Percentiles rank a stretch among this genome's conserved stretches.
phyloP scores from a whole-genome alignment of 352 stramenopile species.

The Salisapilia sapeloensis region DNA sequence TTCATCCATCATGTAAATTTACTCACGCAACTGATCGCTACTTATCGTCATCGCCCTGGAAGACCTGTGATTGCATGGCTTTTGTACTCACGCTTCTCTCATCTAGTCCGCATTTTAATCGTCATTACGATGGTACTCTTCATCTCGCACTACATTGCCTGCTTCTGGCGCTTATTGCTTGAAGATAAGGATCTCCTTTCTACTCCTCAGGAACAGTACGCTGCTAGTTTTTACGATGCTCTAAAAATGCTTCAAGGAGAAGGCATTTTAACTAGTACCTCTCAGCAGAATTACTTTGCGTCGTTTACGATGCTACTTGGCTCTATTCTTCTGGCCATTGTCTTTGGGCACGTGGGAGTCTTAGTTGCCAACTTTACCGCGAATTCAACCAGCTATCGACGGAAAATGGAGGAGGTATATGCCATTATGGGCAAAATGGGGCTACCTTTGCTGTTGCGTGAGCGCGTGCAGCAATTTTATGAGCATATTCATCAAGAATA shows the following conservation, averaged over 20 bases:
- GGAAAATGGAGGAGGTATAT: conserved; percentile 34
- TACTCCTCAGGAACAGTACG: conserved; percentile 5
- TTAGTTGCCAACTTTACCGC: conserved; percentile 38
- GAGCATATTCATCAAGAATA: conserved; percentile 52
- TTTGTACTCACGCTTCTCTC: conserved; percentile 24
- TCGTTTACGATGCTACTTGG: conserved; percentile 19
- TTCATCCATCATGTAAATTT: conserved; percentile 13
- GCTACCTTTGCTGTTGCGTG: conserved; percentile 18
- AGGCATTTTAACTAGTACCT: conserved; percentile 8
- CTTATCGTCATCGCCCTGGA: conserved; percentile 7
- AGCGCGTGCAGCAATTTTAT: conserved; percentile 59
- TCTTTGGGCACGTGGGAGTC: conserved; percentile 40
- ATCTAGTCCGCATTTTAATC: conserved; percentile 18
- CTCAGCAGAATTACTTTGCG: conserved; percentile 16
- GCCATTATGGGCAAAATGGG: conserved; percentile 32
- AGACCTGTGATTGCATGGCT: conserved; percentile 19
- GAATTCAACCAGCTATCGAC: conserved; percentile 26
- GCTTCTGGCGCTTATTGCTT: conserved; percentile 18
- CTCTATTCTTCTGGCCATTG: conserved; percentile 25
- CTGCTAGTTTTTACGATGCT: conserved; percentile 15
- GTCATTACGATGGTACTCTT: conserved; percentile 18
- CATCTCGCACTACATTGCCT: conserved; percentile 31
- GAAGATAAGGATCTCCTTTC: conserved; percentile 5
- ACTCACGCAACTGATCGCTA: conserved; percentile 7
- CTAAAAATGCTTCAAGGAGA: conserved; percentile 24